Conservation (phyloP, 2,329 filamentous ascomycete species). For the Amesomyces nigricolor region DNA sequence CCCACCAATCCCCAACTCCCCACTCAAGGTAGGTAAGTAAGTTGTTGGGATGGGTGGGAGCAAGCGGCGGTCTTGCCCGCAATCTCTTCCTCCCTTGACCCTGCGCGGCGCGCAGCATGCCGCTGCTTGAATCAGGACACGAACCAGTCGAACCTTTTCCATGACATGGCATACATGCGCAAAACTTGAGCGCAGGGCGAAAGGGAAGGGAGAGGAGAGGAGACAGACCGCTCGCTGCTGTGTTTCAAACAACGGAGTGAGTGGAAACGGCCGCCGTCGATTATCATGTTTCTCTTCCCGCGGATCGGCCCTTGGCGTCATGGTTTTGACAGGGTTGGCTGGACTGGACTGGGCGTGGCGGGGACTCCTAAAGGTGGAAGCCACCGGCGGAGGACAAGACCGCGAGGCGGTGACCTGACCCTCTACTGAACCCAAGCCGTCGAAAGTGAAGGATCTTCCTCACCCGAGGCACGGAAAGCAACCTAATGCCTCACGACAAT, state of each 20-base stretch:
- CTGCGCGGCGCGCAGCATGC: too few species aligned
- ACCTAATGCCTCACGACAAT: conserved; percentile 48
- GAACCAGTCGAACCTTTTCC: conserved; percentile 5
- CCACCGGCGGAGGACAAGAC: conserved; percentile 3
- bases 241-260: conserved; percentile 17
- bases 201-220: not conserved
- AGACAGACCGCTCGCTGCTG: not conserved
- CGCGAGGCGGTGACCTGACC: conserved; percentile 1
- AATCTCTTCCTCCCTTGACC: too few species aligned
- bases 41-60: too few species aligned
- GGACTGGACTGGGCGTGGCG: not conserved
- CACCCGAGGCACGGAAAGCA: conserved; percentile 24
- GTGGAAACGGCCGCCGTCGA: conserved; percentile 5
- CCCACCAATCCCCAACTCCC: conserved; percentile 27
- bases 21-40: not conserved
- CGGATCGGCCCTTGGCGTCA: not conserved
- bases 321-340: not conserved
- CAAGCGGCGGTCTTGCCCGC: too few species aligned
- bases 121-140: not conserved
- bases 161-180: not conserved
- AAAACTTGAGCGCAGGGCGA: not conserved
- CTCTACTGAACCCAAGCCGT: conserved; percentile 8
- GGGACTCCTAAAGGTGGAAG: not conserved
- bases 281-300: not conserved
- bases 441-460: conserved; percentile 18